Evolutionary conservation across 179 eudicot genomes (phyloP).

Genomic region (Drosera spatulata): DNA sequence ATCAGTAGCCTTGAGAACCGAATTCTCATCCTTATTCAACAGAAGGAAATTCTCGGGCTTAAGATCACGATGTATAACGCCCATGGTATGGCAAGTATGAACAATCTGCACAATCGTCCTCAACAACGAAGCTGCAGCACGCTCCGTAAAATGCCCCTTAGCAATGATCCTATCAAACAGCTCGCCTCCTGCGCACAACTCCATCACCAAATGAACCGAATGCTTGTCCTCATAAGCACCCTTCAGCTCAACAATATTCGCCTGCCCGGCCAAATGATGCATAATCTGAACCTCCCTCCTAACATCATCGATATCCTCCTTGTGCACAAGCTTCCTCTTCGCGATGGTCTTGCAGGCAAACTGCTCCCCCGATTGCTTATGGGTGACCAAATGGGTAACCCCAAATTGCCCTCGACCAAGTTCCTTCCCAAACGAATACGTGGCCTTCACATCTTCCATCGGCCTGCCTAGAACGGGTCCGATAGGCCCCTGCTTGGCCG

Average conservation of each 20-base stretch:
- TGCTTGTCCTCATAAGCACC: slow-evolving; percentile 69
- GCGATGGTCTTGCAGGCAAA: slow-evolving; percentile 65
- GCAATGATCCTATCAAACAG: slow-evolving; percentile 64
- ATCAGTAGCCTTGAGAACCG: slow-evolving; percentile 75
- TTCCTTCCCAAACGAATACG: slow-evolving; percentile 55
- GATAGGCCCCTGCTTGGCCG: slow-evolving; percentile 19
- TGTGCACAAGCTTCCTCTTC: slow-evolving; percentile 53
- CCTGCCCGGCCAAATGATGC: slow-evolving; percentile 56
- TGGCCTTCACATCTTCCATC: slow-evolving; percentile 48
- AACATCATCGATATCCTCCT: slow-evolving; percentile 69
- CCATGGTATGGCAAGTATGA: slow-evolving; percentile 73
- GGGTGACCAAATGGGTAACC: slow-evolving; percentile 53
- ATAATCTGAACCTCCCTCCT: slow-evolving; percentile 62
- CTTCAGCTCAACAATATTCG: slow-evolving; percentile 56
- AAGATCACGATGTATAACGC: slow-evolving; percentile 70
- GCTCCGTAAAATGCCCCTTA: slow-evolving; percentile 61
- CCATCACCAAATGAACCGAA: slow-evolving; percentile 67
- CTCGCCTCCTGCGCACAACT: slow-evolving; percentile 75
- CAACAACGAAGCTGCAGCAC: slow-evolving; percentile 58
- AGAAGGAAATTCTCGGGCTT: slow-evolving; percentile 72
- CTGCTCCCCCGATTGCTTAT: slow-evolving; percentile 47
- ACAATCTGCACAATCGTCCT: slow-evolving; percentile 67
- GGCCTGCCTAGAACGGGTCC: slow-evolving; percentile 58
- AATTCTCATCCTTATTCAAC: slow-evolving; percentile 49
- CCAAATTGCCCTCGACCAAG: slow-evolving; percentile 70